These are phyloP conservation scores for Phytophthora chlamydospora DNA, from an alignment of 352 stramenopile species.

Conservation along the genomic window DNA sequence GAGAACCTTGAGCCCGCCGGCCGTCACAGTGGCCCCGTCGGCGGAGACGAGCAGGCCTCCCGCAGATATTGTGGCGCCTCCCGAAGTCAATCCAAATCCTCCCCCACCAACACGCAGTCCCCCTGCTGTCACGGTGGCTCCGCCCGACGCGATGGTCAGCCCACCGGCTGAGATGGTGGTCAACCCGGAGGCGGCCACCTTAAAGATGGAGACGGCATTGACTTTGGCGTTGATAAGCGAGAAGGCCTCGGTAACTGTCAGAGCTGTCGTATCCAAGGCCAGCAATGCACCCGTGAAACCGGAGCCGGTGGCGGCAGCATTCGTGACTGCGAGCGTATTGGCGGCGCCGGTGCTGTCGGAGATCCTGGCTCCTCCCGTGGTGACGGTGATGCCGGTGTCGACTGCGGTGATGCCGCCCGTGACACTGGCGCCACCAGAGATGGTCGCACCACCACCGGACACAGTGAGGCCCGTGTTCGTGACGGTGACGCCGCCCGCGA, in stretches of 20 bases:
- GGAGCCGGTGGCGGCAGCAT: not conserved
- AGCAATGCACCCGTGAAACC: slow-evolving; percentile 10
- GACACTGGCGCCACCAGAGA: no score
- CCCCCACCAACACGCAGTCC: slow-evolving; percentile 1
- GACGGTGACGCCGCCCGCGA: no score
- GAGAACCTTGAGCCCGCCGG: no score
- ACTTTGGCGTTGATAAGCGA: slow-evolving; percentile 31
- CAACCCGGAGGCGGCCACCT: not conserved
- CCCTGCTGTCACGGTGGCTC: slow-evolving; percentile 1
- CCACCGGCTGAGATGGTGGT: slow-evolving; percentile 31
- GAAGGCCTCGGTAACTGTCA: slow-evolving; percentile 13
- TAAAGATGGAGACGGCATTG: not conserved
- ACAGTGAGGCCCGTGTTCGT: no score
- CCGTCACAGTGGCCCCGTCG: no score
- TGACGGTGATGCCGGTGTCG: slow-evolving; percentile 30
- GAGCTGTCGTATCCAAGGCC: not conserved
- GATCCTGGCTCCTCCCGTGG: slow-evolving; percentile 18
- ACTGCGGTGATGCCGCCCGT: no score
- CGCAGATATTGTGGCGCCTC: no score
- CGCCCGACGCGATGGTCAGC: not conserved
- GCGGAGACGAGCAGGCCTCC: not conserved
- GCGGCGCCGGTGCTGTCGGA: not conserved
- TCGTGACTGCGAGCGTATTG: slow-evolving; percentile 9
- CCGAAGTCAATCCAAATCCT: no score
- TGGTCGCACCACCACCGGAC: no score